A percentile compares a stretch with the other conserved stretches of the same genome.
These are phyloP conservation scores for Herpetomonas samuelpessoai DNA, from an alignment of 208 protist genomes.

Conservation along the genomic window DNA sequence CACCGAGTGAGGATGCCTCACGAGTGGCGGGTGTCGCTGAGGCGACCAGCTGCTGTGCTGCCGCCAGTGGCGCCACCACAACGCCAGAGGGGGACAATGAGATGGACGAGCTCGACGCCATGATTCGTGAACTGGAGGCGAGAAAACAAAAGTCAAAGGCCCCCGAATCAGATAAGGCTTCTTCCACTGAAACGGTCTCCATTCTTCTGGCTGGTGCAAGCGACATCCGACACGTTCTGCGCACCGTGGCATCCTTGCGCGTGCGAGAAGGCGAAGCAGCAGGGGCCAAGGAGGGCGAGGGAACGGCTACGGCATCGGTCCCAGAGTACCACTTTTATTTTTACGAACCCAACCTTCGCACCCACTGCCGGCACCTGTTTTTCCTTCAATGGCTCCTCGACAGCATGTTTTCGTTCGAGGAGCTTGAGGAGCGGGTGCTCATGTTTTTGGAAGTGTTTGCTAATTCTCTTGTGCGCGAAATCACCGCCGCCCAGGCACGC, in stretches of 20 bases:
- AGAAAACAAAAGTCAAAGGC: conserved; percentile 1
- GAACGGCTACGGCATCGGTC: conserved; percentile 3
- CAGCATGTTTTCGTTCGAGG: conserved; percentile 80
- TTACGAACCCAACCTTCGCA: conserved; percentile 85
- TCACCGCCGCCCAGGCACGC: conserved; percentile 66
- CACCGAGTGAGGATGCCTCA: neutral
- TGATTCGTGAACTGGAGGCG: neutral
- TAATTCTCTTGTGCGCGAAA: conserved; percentile 74
- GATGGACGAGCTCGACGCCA: neutral
- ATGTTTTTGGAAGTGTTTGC: conserved; percentile 91
- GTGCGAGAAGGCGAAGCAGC: conserved; percentile 15
- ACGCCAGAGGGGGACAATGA: neutral
- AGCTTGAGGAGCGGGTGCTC: conserved; percentile 87
- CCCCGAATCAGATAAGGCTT: neutral
- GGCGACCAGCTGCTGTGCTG: neutral
- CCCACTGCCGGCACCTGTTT: conserved; percentile 86
- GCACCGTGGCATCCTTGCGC: conserved; percentile 66
- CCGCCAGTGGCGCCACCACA: neutral
- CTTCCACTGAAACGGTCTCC: conserved; percentile 14
- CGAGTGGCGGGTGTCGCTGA: no score
- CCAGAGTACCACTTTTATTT: conserved; percentile 75
- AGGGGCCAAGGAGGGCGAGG: neutral
- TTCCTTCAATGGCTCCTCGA: conserved; percentile 91
- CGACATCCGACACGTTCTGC: conserved; percentile 86
- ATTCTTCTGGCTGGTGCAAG: conserved; percentile 70